These are phyloP conservation scores for Tilletia caries DNA, from an alignment of 1,284 basidiomycete species.

Conservation along the genomic window DNA sequence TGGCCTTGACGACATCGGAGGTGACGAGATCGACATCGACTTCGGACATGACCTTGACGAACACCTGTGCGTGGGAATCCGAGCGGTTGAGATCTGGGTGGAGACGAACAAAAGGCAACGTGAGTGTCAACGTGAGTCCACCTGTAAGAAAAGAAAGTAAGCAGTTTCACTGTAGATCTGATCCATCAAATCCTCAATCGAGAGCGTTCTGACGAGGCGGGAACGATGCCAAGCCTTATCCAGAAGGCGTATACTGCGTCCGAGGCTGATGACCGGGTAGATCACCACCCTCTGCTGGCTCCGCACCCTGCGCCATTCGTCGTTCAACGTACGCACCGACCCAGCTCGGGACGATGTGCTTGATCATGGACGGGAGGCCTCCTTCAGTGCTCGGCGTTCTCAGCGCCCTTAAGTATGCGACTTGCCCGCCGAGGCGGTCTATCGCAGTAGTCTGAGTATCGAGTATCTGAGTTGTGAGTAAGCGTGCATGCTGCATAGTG, in stretches of 20 bases:
- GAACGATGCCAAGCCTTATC: conserved; percentile 48
- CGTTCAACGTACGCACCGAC: conserved; percentile 50
- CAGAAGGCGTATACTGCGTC: conserved; percentile 49
- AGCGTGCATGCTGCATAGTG: too few relatives aligned
- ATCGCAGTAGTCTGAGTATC: conserved; percentile 50
- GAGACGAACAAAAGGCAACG: too few relatives aligned
- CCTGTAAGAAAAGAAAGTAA: too few relatives aligned
- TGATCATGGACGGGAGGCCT: conserved; percentile 51
- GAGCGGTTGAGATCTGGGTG: conserved; percentile 43
- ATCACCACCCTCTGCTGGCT: conserved; percentile 52
- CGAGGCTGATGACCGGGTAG: conserved; percentile 51
- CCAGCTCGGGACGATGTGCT: conserved; percentile 51
- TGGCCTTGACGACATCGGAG: conserved; percentile 50
- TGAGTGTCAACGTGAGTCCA: too few relatives aligned
- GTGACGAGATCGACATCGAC: conserved; percentile 50
- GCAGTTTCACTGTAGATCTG: conserved; percentile 41
- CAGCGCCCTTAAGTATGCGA: conserved; percentile 51
- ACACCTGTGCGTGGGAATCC: conserved; percentile 47
- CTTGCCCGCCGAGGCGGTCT: conserved; percentile 51
- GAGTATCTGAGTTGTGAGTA: conserved; percentile 48
- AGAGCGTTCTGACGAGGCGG: conserved; percentile 52
- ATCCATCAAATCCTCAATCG: conserved; percentile 51
- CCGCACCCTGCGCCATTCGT: conserved; percentile 52
- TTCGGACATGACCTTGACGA: conserved; percentile 51
- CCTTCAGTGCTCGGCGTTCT: conserved; percentile 51